A percentile compares a stretch with the other conserved stretches of the same genome.
phyloP scores from a whole-genome alignment of 805 yeast genomes.

The Wickerhamomyces alni region DNA sequence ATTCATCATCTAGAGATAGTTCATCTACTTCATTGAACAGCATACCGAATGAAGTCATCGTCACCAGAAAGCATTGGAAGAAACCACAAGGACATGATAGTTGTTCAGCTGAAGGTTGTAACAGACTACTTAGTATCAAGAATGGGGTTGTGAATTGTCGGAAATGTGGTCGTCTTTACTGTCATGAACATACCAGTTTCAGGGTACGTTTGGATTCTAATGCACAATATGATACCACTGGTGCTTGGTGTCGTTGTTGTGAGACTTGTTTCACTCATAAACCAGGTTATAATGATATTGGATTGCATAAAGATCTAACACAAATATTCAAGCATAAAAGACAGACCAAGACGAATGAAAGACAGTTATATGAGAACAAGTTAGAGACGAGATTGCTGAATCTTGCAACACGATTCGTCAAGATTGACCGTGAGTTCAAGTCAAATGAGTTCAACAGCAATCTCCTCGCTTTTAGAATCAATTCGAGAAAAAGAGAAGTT shows the following conservation, averaged over 20 bases:
- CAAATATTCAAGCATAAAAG: constrained; percentile 36
- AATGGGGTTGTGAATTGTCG: constrained; percentile 66
- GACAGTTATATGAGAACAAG: constrained; percentile 46
- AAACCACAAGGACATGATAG: constrained; percentile 36
- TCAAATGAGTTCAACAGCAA: constrained; percentile 15
- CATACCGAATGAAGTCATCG: constrained; percentile 23
- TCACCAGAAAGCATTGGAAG: constrained; percentile 54
- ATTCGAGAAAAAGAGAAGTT: constrained; percentile 28
- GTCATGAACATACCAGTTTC: constrained; percentile 56
- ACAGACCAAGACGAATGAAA: constrained; percentile 36
- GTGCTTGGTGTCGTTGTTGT: constrained; percentile 73
- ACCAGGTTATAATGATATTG: constrained; percentile 47
- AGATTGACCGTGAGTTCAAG: constrained; percentile 21
- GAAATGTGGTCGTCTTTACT: constrained; percentile 67
- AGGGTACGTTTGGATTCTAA: constrained; percentile 43
- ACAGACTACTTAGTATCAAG: constrained; percentile 38
- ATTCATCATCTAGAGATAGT: constrained; percentile 13
- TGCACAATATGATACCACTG: constrained; percentile 44
- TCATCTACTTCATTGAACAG: constrained; percentile 7
- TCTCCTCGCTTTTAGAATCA: constrained; percentile 20
- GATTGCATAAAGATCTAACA: constrained; percentile 41
- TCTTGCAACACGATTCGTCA: constrained; percentile 27
- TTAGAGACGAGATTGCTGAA: constrained; percentile 56
- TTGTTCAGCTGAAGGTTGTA: constrained; percentile 40
- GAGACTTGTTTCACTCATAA: constrained; percentile 47